These are phyloP conservation scores for Polyporus arcularius DNA, from an alignment of 768 basidiomycete genomes.

Conservation along the genomic window DNA sequence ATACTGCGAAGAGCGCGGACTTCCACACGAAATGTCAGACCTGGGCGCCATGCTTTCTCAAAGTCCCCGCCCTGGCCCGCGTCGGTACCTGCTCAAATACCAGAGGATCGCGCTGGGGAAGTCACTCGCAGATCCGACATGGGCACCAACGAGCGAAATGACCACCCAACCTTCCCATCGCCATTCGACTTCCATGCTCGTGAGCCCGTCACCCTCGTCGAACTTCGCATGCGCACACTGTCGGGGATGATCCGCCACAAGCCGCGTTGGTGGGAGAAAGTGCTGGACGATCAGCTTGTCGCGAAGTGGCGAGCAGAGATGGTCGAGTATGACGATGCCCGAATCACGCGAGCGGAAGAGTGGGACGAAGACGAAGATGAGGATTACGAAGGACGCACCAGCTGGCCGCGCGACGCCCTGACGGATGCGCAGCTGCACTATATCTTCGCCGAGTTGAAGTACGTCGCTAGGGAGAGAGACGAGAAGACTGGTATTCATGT, in stretches of 20 bases:
- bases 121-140: too few relatives aligned
- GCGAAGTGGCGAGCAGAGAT: constrained; percentile 2
- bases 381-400: neutral
- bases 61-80: too few relatives aligned
- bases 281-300: neutral
- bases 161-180: too few relatives aligned
- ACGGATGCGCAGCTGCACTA: neutral
- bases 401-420: neutral
- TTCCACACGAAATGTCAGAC: too few relatives aligned
- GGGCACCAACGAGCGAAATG: too few relatives aligned
- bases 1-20: too few relatives aligned
- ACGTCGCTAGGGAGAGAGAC: neutral
- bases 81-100: too few relatives aligned
- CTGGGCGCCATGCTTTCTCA: too few relatives aligned
- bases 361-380: neutral
- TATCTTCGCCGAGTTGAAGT: neutral
- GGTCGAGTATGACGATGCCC: neutral
- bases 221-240: neutral
- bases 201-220: neutral
- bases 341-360: neutral
- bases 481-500: too few relatives aligned
- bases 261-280: neutral
- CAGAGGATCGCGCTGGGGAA: too few relatives aligned
- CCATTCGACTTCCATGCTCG: neutral
- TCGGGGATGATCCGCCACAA: neutral